Evolutionary conservation across 208 protist genomes (phyloP).

Genomic region (Crithidia acanthocephali): DNA sequence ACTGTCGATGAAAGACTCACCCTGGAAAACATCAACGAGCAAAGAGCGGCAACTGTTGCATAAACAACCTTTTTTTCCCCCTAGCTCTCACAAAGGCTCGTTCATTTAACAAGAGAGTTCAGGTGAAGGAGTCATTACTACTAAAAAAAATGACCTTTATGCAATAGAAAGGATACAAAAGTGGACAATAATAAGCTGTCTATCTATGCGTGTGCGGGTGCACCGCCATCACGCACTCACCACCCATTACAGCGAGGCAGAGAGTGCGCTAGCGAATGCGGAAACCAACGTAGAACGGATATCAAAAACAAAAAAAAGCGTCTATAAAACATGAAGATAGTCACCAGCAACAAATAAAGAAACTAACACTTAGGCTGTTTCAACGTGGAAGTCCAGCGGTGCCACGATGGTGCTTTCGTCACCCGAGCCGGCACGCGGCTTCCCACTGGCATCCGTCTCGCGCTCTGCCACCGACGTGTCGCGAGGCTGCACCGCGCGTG

Average conservation of each 20-base stretch:
- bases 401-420: background rate
- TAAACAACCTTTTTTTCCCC: too few species aligned
- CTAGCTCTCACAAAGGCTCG: too few species aligned
- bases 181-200: background rate
- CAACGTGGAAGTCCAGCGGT: conserved; percentile 4
- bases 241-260: too few species aligned
- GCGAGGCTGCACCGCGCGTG: conserved; percentile 8
- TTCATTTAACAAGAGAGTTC: too few species aligned
- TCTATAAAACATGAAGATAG: background rate
- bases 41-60: too few species aligned
- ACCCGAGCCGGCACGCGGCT: background rate
- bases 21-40: too few species aligned
- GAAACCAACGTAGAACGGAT: background rate
- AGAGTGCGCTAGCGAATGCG: too few species aligned
- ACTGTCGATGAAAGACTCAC: too few species aligned
- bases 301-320: background rate
- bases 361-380: background rate
- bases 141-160: background rate
- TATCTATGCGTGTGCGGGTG: conserved; percentile 9
- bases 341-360: background rate
- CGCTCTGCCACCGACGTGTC: background rate
- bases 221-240: background rate
- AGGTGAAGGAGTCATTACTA: background rate
- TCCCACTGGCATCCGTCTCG: background rate
- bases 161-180: too few species aligned